Evolutionary conservation across 169 alveolate genomes (phyloP), one percentile per base, ranked within the genome.

Genomic region (Cyclospora cayetanensis): DNA sequence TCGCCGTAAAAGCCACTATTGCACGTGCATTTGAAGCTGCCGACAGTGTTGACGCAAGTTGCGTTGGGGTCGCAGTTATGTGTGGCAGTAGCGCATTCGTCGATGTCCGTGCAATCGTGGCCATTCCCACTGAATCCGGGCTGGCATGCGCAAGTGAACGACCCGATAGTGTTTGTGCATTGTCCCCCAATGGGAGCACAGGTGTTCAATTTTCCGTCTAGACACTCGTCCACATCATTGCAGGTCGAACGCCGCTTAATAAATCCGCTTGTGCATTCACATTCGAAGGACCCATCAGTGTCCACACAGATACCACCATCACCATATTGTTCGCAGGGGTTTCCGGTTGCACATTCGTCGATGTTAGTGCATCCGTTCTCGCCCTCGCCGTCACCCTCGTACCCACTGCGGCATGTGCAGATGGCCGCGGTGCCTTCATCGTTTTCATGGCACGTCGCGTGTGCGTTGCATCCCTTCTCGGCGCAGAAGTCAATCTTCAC

Each of bases 321-420:
- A 37, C 68, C 66, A 68, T 50, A 74, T 50, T 39, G 34, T 27
- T 35, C 5, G 41, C 76, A 55, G 4, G 77, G 70, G 4, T 52
- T 27, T 2, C 68, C 37, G 27, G 22, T 37, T 22, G 37, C 66
- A 60, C 94, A 92, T 42, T 92, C 94, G 42, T 92, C 80, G 27
- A 43, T 53, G 68, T 92, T 91, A 18, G 12, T n/a, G 82, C 86
- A 84, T n/a, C 90, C 90, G 1, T 60, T 72, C 25, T 25, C 80
- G 34, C 91, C 89, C 7, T 88, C 70, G 70, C 91, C 89, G 39
- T 25, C 55, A 31, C 76, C 74, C 27, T 25, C 80, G 50, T 86
- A 94, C 4, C 96, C 96, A 22, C 43, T 43, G 41, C 82, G 72
- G 55, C 96, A 94, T 18, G 90, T 91, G 91, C 96, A 94, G 68